Evolutionary conservation across 768 basidiomycete genomes (phyloP).

Genomic region (Zangia roseola): DNA sequence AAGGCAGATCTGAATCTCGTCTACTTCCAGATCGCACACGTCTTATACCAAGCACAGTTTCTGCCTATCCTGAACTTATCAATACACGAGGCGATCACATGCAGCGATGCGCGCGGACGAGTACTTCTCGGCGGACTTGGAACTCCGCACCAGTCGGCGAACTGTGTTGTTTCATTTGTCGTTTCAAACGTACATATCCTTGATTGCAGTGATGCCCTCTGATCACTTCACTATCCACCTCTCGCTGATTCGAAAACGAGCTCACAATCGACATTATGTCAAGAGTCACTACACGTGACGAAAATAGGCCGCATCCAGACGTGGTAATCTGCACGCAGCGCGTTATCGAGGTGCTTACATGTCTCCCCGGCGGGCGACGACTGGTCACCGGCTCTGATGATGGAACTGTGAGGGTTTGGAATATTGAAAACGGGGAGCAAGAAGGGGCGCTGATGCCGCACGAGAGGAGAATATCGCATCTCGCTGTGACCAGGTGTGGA

Average conservation of each 20-base stretch:
- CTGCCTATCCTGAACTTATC: too few species aligned
- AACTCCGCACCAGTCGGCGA: constrained; percentile 47
- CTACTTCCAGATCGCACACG: too few species aligned
- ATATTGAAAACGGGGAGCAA: background rate
- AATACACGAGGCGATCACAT: too few species aligned
- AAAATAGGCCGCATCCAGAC: background rate
- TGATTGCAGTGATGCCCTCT: too few species aligned
- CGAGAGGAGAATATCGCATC: fast-evolving
- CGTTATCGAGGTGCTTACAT: background rate
- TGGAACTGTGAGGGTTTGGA: background rate
- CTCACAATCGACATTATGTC: background rate
- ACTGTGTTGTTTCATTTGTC: too few species aligned
- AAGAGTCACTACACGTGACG: background rate
- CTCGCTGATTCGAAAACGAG: background rate
- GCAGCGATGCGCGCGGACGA: too few species aligned
- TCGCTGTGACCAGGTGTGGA: background rate
- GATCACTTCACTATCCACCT: too few species aligned
- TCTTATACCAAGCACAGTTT: too few species aligned
- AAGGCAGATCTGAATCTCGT: too few species aligned
- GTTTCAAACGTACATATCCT: too few species aligned
- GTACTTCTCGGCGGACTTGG: too few species aligned
- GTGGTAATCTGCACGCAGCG: background rate
- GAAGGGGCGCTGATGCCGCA: background rate
- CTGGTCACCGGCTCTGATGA: background rate
- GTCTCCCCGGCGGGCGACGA: constrained; percentile 4